These are phyloP conservation scores for Aureobasidium pullulans DNA, from an alignment of 2,329 filamentous ascomycete species.

Conservation along the genomic window DNA sequence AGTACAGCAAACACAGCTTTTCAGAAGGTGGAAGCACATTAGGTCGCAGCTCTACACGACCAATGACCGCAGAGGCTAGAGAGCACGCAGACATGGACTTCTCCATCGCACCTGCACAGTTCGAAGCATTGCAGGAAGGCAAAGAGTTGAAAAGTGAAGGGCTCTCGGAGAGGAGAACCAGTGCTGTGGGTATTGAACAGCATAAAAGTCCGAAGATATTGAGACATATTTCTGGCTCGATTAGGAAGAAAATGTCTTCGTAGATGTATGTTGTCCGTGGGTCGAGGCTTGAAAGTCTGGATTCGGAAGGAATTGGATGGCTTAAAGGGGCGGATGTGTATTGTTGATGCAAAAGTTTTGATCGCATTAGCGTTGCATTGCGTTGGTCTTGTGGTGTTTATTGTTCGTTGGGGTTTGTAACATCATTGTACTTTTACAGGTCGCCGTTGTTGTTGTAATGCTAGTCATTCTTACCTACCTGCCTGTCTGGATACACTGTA, in stretches of 20 bases:
- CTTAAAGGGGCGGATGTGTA: no score
- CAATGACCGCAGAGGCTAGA: neutral
- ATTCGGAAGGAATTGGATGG: no score
- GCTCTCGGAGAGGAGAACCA: neutral
- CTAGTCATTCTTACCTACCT: no score
- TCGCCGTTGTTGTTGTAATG: no score
- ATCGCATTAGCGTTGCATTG: no score
- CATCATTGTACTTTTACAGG: no score
- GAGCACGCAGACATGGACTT: neutral
- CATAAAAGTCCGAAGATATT: neutral
- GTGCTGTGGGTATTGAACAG: neutral
- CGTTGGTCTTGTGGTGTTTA: no score
- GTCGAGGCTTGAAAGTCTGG: no score
- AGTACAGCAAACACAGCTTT: neutral
- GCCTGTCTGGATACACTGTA: no score
- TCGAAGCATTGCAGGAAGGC: neutral
- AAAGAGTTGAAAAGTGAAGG: neutral
- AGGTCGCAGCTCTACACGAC: neutral
- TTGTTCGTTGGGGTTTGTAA: no score
- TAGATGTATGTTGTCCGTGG: neutral
- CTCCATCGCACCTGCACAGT: neutral
- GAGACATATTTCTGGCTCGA: neutral
- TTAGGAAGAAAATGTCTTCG: slow-evolving; percentile 3
- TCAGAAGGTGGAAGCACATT: neutral
- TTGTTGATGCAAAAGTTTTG: no score